A percentile compares a stretch with the other conserved stretches of the same genome.
These are phyloP conservation scores for Saturnispora bothae DNA, from an alignment of 805 yeast genomes.

Conservation along the genomic window DNA sequence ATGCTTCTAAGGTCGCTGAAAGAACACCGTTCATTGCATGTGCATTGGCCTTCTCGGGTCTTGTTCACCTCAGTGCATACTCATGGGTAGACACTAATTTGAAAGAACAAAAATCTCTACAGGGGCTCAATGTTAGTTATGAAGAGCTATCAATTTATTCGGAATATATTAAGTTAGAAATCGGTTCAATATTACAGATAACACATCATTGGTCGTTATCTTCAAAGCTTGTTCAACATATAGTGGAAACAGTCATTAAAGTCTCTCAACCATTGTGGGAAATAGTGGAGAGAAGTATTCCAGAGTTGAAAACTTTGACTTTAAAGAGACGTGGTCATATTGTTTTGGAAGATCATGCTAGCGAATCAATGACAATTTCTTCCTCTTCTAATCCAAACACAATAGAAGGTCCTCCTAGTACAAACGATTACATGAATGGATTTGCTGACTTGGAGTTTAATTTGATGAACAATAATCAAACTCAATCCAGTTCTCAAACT, in stretches of 20 bases:
- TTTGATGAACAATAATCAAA: slow-evolving; percentile 9
- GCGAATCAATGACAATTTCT: not conserved
- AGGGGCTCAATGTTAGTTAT: slow-evolving; percentile 9
- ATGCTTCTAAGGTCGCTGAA: slow-evolving; percentile 31
- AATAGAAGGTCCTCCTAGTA: too few species aligned
- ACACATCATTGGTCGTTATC: slow-evolving; percentile 44
- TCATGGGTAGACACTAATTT: slow-evolving; percentile 39
- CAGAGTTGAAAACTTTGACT: slow-evolving; percentile 7
- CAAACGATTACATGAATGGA: slow-evolving; percentile 5
- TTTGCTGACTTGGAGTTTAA: slow-evolving; percentile 22
- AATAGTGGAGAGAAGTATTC: slow-evolving; percentile 28
- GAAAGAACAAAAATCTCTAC: slow-evolving; percentile 11
- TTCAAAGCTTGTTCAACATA: slow-evolving; percentile 35
- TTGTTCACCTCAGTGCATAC: slow-evolving; percentile 43
- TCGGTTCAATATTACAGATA: slow-evolving; percentile 39
- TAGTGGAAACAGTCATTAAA: slow-evolving; percentile 34
- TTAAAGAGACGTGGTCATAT: not conserved
- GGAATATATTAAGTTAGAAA: slow-evolving; percentile 39
- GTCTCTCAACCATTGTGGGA: slow-evolving; percentile 33
- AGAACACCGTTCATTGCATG: slow-evolving; percentile 46
- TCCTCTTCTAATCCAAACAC: not conserved
- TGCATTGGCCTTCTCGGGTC: slow-evolving; percentile 40
- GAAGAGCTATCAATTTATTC: slow-evolving; percentile 34
- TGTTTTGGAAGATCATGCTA: not conserved
- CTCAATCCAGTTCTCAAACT: not conserved